Evolutionary conservation across 2,329 filamentous ascomycete genomes (phyloP), one percentile per base, ranked within the genome.

Genomic region (Elsinoe fawcettii): DNA sequence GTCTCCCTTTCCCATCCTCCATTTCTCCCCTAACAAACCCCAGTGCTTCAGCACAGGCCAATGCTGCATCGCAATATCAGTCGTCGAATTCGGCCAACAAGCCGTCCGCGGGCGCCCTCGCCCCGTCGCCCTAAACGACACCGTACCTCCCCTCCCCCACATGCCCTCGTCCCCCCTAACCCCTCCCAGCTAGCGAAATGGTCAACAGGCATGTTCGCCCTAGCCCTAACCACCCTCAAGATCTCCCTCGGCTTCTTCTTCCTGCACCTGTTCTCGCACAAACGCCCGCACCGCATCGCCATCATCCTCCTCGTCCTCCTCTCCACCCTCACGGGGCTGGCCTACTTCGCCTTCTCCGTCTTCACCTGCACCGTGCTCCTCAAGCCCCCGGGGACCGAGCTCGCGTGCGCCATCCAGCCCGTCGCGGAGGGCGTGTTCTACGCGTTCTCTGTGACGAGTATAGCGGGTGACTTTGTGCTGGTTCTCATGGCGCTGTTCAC

Each of bases 311-410:
- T 78, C 14, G 73, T 79, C 59, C 62, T 60, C 18, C 66, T 74
- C 9, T 74, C 75, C 2, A 65, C 71, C 3, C 25, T 74, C 5
- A 69, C 77, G 41, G 73, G 77, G 3, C 59, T 73, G 2, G 65
- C 73, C 9, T 79, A 78, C 61, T 73, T 77, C 63, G 76, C 78
- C 61, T 63, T 80, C 51, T 68, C 75, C 32, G 67, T 74, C 9
- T 71, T 80, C 41, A 76, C 80, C 64, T 80, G 78, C 61, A 65
- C 2, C 72, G 71, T 47, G 79, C 79, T 61, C 80, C 77, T 78
- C 47, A 70, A 25, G 62, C 67, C 9, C 62, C 66, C 51, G 67
- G 62, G 0, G 65, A 65, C 20, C 37, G 47, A 30, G 64, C 72
- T 9, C 53, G 54, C 16, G 23, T 61, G 59, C 57, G 36, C 58